Conservation (phyloP, 2,329 filamentous ascomycete species). For the Thelonectria blattea region DNA sequence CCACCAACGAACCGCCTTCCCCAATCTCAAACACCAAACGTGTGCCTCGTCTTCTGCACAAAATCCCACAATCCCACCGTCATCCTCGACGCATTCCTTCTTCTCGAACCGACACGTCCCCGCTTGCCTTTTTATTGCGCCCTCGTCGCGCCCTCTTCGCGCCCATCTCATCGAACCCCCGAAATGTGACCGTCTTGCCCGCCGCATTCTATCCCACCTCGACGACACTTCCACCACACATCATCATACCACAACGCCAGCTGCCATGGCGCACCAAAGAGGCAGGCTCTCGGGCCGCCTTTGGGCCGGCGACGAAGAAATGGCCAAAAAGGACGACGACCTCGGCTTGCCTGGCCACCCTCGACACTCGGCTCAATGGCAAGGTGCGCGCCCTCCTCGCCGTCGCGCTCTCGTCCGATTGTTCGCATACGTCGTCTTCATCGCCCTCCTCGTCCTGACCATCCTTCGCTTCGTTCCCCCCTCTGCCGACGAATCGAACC, state of each 20-base stretch:
- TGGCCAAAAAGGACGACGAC: slow-evolving; percentile 68
- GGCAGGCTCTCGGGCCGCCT: slow-evolving; percentile 44
- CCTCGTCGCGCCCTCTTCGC: background rate
- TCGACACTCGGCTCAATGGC: slow-evolving; percentile 46
- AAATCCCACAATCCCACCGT: slow-evolving; percentile 4
- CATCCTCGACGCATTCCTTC: background rate
- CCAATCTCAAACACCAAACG: background rate
- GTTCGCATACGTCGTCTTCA: slow-evolving; percentile 51
- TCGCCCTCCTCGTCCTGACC: slow-evolving; percentile 61
- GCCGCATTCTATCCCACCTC: slow-evolving; percentile 6
- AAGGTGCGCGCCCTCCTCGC: slow-evolving; percentile 48
- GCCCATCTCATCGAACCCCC: slow-evolving; percentile 4
- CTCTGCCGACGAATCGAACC: slow-evolving; percentile 51
- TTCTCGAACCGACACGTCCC: background rate
- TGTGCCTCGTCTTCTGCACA: slow-evolving; percentile 1
- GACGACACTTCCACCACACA: slow-evolving; percentile 6
- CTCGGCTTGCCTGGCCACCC: slow-evolving; percentile 40
- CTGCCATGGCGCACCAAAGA: slow-evolving; percentile 45
- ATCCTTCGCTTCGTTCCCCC: slow-evolving; percentile 30
- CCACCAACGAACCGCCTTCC: background rate
- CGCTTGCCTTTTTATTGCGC: background rate
- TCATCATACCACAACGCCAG: slow-evolving; percentile 3
- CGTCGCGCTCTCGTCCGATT: slow-evolving; percentile 63
- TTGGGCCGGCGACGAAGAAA: slow-evolving; percentile 60
- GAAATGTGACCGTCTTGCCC: slow-evolving; percentile 20